phyloP scores from a whole-genome alignment of 139 green algal genomes.

The Marvania coccoides region DNA sequence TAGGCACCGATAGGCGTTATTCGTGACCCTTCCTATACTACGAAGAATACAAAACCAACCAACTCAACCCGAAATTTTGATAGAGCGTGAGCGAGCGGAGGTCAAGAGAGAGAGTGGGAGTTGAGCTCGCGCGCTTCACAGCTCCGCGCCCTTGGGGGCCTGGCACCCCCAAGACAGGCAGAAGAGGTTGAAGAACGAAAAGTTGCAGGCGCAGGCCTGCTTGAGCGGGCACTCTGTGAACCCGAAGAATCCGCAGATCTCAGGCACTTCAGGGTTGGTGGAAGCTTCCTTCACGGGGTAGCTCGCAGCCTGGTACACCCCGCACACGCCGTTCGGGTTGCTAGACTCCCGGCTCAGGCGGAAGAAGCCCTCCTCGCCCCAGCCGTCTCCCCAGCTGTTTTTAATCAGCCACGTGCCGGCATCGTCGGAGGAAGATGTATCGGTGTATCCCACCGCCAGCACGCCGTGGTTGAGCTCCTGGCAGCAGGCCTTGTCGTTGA shows the following conservation, averaged over 20 bases:
- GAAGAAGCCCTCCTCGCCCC: conserved; percentile 64
- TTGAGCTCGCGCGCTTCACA: too few relatives aligned
- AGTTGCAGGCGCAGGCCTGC: conserved; percentile 23
- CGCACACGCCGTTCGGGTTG: conserved; percentile 41
- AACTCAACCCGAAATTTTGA: too few relatives aligned
- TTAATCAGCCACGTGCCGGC: conserved; percentile 75
- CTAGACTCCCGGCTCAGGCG: conserved; percentile 32
- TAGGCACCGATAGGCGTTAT: too few relatives aligned
- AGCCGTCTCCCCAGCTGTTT: conserved; percentile 79
- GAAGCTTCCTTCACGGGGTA: conserved; percentile 61
- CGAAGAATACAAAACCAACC: too few relatives aligned
- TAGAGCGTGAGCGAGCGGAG: too few relatives aligned
- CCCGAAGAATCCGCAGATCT: conserved; percentile 33
- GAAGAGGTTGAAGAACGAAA: conserved; percentile 21
- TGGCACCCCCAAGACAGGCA: conserved; percentile 31
- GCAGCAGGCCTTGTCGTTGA: conserved; percentile 47
- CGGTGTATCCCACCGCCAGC: conserved; percentile 63
- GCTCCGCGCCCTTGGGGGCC: too few relatives aligned
- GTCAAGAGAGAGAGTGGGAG: too few relatives aligned
- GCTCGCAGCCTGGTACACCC: conserved; percentile 46
- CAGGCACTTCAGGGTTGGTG: conserved; percentile 27
- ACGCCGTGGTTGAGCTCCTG: conserved; percentile 87
- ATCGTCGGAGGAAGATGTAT: conserved; percentile 1
- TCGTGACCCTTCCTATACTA: too few relatives aligned
- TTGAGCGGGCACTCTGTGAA: conserved; percentile 18